These are phyloP conservation scores for Stemphylium lycopersici DNA, from an alignment of 2,329 filamentous ascomycete genomes.

Conservation along the genomic window DNA sequence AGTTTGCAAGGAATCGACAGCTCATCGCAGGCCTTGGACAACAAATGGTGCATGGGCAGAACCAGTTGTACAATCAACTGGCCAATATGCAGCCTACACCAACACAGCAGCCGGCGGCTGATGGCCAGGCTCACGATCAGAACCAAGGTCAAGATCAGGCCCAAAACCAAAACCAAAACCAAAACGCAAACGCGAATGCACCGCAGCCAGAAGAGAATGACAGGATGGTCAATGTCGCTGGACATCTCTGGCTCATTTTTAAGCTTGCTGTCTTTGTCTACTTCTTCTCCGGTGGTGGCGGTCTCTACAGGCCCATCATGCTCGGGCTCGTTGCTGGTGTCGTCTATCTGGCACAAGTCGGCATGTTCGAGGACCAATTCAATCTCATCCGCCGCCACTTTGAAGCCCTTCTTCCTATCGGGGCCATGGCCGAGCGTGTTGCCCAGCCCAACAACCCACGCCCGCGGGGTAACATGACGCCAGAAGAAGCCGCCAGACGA, in stretches of 20 bases:
- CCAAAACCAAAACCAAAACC: conserved; percentile 16
- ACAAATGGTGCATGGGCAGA: conserved; percentile 32
- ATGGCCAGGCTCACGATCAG: conserved; percentile 19
- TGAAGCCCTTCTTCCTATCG: conserved; percentile 49
- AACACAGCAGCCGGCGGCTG: conserved; percentile 20
- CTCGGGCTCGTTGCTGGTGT: conserved; percentile 48
- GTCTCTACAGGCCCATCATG: conserved; percentile 50
- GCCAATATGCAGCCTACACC: conserved; percentile 26
- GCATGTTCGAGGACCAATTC: conserved; percentile 51
- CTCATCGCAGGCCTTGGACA: conserved; percentile 40
- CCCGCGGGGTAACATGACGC: conserved; percentile 37
- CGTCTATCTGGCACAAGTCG: conserved; percentile 52
- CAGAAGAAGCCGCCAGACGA: conserved; percentile 51
- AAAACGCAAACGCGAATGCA: conserved; percentile 13
- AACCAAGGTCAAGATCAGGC: conserved; percentile 20
- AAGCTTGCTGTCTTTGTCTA: conserved; percentile 65
- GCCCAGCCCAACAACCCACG: conserved; percentile 17
- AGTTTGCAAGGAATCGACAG: conserved; percentile 43
- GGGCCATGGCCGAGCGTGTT: conserved; percentile 26
- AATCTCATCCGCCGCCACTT: conserved; percentile 51
- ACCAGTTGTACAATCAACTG: conserved; percentile 25
- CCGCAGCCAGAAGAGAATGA: conserved; percentile 31
- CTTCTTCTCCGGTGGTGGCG: conserved; percentile 58
- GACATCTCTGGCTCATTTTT: conserved; percentile 63
- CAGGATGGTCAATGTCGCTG: conserved; percentile 33